These are phyloP conservation scores for Yarrowia osloensis DNA, from an alignment of 805 yeast species.

Conservation along the genomic window DNA sequence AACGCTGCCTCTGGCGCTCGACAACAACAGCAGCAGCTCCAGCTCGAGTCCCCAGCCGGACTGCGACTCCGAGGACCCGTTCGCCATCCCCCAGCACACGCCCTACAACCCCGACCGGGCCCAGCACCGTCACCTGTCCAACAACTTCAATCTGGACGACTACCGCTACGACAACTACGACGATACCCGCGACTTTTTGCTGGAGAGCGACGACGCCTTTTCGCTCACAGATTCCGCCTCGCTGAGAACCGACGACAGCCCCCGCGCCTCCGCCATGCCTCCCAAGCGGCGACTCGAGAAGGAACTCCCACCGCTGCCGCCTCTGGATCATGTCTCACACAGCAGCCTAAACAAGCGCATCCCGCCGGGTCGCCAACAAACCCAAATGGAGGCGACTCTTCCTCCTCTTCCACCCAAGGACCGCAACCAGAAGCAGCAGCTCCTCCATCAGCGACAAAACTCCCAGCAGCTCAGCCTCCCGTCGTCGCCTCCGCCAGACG, in stretches of 20 bases:
- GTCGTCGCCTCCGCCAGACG: not conserved
- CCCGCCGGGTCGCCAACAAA: conserved; percentile 11
- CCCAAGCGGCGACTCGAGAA: conserved; percentile 16
- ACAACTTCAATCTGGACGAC: conserved; percentile 27
- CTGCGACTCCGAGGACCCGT: not conserved
- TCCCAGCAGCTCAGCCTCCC: not conserved
- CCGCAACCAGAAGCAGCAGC: not conserved
- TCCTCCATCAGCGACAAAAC: not conserved
- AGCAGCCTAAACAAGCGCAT: conserved; percentile 12
- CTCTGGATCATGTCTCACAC: conserved; percentile 13
- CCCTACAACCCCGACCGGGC: not conserved
- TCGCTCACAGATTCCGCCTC: conserved; percentile 11
- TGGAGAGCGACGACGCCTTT: conserved; percentile 10
- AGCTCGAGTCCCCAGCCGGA: not conserved
- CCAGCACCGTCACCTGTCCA: conserved; percentile 20
- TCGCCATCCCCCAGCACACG: conserved; percentile 21
- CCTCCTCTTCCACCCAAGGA: conserved; percentile 9
- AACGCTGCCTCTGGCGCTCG: not conserved
- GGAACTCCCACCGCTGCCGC: conserved; percentile 16
- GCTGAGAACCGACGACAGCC: not conserved
- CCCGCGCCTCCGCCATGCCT: not conserved
- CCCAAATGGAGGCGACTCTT: not conserved
- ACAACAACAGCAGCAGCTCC: not conserved
- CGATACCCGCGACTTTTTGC: conserved; percentile 17
- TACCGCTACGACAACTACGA: conserved; percentile 25